Conservation (phyloP, 2,329 filamentous ascomycete genomes). For the Calonectria hongkongensis region DNA sequence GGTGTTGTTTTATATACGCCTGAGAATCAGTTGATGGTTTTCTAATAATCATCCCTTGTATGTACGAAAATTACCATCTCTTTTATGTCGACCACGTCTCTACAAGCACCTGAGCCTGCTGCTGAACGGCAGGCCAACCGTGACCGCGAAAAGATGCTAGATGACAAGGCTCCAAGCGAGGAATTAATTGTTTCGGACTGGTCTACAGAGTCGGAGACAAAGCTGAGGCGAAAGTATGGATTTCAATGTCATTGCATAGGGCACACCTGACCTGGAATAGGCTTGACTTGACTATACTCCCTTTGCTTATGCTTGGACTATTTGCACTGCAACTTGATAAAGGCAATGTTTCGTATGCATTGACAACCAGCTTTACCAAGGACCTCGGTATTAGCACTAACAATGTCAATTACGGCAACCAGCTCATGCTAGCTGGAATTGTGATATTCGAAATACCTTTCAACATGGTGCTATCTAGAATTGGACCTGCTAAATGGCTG, state of each 20-base stretch:
- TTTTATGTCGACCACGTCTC: neutral
- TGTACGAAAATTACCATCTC: neutral
- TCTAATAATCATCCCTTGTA: neutral
- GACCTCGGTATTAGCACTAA: conserved; percentile 68
- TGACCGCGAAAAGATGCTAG: neutral
- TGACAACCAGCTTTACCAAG: conserved; percentile 68
- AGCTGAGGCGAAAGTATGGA: conserved; percentile 26
- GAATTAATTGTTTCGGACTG: conserved; percentile 19
- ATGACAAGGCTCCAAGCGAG: conserved; percentile 1
- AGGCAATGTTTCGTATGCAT: conserved; percentile 66
- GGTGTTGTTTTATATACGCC: neutral
- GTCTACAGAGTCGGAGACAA: conserved; percentile 10
- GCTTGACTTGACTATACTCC: conserved; percentile 47
- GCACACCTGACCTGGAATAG: neutral
- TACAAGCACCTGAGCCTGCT: neutral
- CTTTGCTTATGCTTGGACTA: conserved; percentile 46
- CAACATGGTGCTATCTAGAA: conserved; percentile 35
- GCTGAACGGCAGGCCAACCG: neutral
- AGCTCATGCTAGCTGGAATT: conserved; percentile 67
- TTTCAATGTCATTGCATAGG: neutral
- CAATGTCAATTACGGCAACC: conserved; percentile 69
- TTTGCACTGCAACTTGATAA: conserved; percentile 52
- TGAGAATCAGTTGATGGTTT: neutral
- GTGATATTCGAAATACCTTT: conserved; percentile 61
- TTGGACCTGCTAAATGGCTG: conserved; percentile 41